Evolutionary conservation across 2,329 filamentous ascomycete species (phyloP).

Genomic region (Aspergillus carbonarius): DNA sequence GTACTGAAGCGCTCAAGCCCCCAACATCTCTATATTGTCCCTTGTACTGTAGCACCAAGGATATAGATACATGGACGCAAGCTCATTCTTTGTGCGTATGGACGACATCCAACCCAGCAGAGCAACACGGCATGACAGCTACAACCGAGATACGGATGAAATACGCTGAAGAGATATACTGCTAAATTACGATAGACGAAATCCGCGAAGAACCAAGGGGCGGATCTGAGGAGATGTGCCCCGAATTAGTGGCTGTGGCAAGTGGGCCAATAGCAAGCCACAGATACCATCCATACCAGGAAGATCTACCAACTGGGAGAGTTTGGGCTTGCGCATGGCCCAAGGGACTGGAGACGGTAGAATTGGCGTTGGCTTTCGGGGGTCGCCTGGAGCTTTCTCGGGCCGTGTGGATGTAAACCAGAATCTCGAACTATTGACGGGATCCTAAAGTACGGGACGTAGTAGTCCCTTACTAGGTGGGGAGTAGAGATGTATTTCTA

Average conservation of each 20-base stretch:
- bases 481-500: not conserved
- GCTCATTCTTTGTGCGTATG: not conserved
- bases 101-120: not conserved
- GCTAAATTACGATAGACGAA: not conserved
- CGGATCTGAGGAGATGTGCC: conserved; percentile 19
- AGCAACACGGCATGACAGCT: not conserved
- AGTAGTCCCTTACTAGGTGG: not conserved
- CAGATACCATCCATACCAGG: conserved; percentile 2
- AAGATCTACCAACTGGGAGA: conserved; percentile 12
- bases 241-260: conserved; percentile 12
- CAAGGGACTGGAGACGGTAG: conserved; percentile 5
- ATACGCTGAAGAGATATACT: not conserved
- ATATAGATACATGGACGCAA: not conserved
- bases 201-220: conserved; percentile 6
- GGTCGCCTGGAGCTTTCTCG: not conserved
- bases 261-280: conserved; percentile 9
- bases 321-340: conserved; percentile 17
- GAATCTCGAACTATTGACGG: not conserved
- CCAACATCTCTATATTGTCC: no score
- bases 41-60: no score
- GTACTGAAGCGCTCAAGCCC: no score
- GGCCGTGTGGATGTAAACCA: not conserved
- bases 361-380: not conserved
- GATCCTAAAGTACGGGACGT: not conserved
- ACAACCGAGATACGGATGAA: not conserved